A percentile compares a stretch with the other conserved stretches of the same genome.
These are phyloP conservation scores for Pleurotus citrinopileatus DNA, from an alignment of 768 basidiomycete species.

Conservation along the genomic window DNA sequence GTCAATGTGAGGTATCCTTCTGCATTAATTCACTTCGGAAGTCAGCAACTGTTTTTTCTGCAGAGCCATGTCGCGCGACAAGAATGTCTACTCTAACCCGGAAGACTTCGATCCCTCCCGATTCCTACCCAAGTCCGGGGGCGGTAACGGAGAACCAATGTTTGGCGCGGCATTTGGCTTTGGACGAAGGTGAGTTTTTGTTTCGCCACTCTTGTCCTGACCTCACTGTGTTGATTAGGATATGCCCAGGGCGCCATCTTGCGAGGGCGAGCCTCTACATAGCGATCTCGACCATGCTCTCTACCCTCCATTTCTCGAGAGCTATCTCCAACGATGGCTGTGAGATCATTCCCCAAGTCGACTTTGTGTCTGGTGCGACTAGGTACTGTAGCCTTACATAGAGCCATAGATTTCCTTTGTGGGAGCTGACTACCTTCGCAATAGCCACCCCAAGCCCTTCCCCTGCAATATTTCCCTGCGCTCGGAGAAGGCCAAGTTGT, in stretches of 20 bases:
- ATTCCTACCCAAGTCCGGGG: conserved; percentile 19
- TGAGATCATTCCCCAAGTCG: conserved; percentile 33
- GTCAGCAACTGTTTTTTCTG: not conserved
- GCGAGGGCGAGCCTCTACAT: conserved; percentile 46
- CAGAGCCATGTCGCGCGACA: conserved; percentile 25
- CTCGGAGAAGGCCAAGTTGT: no score
- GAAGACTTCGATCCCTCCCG: conserved; percentile 22
- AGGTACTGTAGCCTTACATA: conserved; percentile 38
- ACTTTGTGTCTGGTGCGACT: conserved; percentile 41
- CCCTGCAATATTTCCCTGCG: not conserved
- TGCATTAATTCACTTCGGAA: not conserved
- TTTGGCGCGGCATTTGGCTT: conserved; percentile 25
- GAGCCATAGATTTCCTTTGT: no score
- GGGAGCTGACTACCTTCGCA: not conserved
- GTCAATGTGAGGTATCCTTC: conserved; percentile 19
- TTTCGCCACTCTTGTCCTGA: not conserved
- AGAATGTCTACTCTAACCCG: conserved; percentile 22
- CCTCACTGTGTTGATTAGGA: conserved; percentile 22
- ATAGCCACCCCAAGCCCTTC: conserved; percentile 11
- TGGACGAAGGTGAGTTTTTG: conserved; percentile 24
- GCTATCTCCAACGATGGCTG: conserved; percentile 36
- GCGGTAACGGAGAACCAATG: conserved; percentile 21
- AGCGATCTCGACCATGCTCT: conserved; percentile 39
- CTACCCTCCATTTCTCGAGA: conserved; percentile 42
- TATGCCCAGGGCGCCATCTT: conserved; percentile 55